These are phyloP conservation scores for Mimosa pudica DNA, from an alignment of 306 rosid species.

Conservation along the genomic window DNA sequence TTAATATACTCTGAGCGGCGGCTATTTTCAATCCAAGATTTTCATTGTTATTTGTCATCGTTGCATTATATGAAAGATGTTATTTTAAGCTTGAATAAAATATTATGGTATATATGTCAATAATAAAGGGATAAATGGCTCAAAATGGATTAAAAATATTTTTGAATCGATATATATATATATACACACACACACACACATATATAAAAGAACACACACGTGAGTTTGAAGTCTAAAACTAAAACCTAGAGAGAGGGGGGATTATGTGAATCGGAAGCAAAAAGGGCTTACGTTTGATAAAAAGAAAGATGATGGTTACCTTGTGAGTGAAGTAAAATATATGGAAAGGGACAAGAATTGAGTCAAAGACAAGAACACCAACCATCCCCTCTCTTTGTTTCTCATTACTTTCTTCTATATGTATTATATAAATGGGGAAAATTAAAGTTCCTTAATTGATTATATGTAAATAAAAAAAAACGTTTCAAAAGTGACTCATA, in stretches of 20 bases:
- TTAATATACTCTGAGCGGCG: background rate
- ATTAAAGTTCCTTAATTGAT: background rate
- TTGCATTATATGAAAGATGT: background rate
- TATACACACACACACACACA: background rate
- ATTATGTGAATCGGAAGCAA: slow-evolving; percentile 85
- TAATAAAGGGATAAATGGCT: background rate
- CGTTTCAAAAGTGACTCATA: background rate
- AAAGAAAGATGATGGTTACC: slow-evolving; percentile 64
- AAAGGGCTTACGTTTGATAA: slow-evolving; percentile 42
- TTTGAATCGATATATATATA: background rate
- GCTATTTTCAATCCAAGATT: too few species aligned
- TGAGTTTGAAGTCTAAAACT: slow-evolving; percentile 50
- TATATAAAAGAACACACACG: slow-evolving; percentile 42
- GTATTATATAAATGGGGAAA: slow-evolving; percentile 19
- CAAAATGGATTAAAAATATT: background rate
- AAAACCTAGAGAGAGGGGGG: slow-evolving; percentile 33
- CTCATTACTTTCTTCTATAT: slow-evolving; percentile 43
- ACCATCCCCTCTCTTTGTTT: slow-evolving; percentile 45
- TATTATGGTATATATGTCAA: background rate
- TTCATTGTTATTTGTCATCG: background rate
- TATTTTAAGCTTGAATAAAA: background rate
- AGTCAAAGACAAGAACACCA: slow-evolving; percentile 78
- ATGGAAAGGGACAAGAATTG: slow-evolving; percentile 59
- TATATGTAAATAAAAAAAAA: background rate
- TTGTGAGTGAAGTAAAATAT: slow-evolving; percentile 91